Percentiles rank a stretch among this genome's conserved stretches.
These are phyloP conservation scores for Debaryomyces udenii DNA, from an alignment of 1,139 yeast species.

Conservation along the genomic window DNA sequence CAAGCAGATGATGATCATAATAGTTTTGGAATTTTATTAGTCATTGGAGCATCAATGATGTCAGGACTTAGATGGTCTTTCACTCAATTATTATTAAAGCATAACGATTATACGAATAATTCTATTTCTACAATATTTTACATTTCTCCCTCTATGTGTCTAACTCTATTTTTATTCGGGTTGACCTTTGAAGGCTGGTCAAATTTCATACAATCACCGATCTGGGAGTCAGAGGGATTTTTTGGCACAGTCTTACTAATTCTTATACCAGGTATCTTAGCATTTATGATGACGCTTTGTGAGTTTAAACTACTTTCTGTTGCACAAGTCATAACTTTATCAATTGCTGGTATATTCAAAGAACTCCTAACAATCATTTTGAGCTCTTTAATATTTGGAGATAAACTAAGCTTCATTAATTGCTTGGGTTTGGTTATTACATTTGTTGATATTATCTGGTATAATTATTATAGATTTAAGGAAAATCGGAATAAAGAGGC, in stretches of 20 bases:
- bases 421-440: constrained; percentile 79
- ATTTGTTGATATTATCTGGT: constrained; percentile 75
- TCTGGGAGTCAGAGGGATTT: constrained; percentile 66
- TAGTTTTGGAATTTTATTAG: constrained; percentile 66
- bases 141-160: constrained; percentile 81
- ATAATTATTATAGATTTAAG: constrained; percentile 63
- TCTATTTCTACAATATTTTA: constrained; percentile 85
- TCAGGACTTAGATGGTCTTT: constrained; percentile 95
- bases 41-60: constrained; percentile 74
- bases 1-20: constrained; percentile 15
- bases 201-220: constrained; percentile 51
- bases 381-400: constrained; percentile 75
- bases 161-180: constrained; percentile 63
- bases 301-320: constrained; percentile 83
- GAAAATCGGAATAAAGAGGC: constrained; percentile 23
- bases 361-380: constrained; percentile 81
- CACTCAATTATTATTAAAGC: constrained; percentile 77
- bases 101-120: constrained; percentile 60
- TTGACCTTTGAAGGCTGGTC: constrained; percentile 65
- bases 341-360: constrained; percentile 91
- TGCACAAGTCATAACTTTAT: constrained; percentile 83
- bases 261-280: constrained; percentile 80
- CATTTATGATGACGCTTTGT: constrained; percentile 87
- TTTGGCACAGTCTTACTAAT: constrained; percentile 58
- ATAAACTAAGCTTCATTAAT: constrained; percentile 66